Base-by-base conservation (phyloP, 805 yeast species). In the Candida sithepensis region DNA sequence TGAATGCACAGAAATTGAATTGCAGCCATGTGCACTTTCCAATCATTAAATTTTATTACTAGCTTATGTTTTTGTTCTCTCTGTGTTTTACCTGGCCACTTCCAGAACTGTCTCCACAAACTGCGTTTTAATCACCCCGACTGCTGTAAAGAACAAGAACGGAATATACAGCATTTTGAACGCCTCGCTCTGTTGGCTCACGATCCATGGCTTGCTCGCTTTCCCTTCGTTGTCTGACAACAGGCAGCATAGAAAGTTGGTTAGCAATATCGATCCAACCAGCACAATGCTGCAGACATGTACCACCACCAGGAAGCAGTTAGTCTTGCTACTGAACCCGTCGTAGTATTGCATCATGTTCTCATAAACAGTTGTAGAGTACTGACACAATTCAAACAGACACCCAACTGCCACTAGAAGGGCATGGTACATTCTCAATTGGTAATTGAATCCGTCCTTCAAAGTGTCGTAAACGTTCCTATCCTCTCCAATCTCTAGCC, bases 401-500 rank as follows among this genome's bases (percentile, higher is more conserved):
- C 61, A 57, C 10, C 61, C 61, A 39, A 55, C 46, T 2, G 52
- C 50, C 1, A 56, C 52, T 18, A 55, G 39, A 57, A 56, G 55
- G 8, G 50, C 49, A 26, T 57, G 61, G 39, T 47, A 52, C 30
- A 44, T 43, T 20, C 42, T 40, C 4, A 55, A 40, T 32, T 50
- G 42, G 21, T 16, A 34, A 12, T 34, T 12, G 21, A 34, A 18
- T 7, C 41, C 41, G 41, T 3, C 48, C 41, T 3, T 54, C 52
- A 39, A 32, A n/a, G 7, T 14, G 9, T 21, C 21, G 3, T 8
- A 18, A 38, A 10, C n/a, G n/a, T n/a, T n/a, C n/a, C n/a, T 13
- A 38, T n/a, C 40, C 38, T 8, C 19, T 14, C n/a, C 40, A 26
- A 8, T 33, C 39, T 26, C 10, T 8, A 3, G 24, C 14, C 24